Evolutionary conservation across 2,329 filamentous ascomycete species (phyloP), one percentile per base, ranked within the genome.

Genomic region (Microdochium nivale): DNA sequence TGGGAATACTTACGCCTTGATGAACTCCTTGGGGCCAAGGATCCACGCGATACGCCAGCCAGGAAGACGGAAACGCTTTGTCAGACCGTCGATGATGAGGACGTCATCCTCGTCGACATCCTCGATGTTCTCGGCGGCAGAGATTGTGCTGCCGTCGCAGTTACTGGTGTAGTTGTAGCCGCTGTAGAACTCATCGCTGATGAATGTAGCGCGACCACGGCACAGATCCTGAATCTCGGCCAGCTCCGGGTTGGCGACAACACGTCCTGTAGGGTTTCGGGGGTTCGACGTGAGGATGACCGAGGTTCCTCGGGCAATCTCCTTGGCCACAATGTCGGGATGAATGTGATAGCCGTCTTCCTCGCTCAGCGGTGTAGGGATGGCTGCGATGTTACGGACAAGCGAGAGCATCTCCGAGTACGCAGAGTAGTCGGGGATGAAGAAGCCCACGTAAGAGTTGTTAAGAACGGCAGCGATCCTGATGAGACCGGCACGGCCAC

Each of bases 21-120:
- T 90, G 70, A 96, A 97, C 62, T 96, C 91, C 76, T 96, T 96
- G 58, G 92, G 92, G 1, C 92, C 92, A 51, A 97, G 69, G 59
- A 97, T 90, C 92, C 92, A 97, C 7, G 92, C 91, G 44, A 97
- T 91, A 66, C 92, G 87, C 90, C 92, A 97, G 55, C 92, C 92
- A 1, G 92, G 92, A 30, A 97, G 83, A 59, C 92, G 86, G 80
- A 97, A 97, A 55, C 92, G 87, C 80, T 97, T 97, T 60, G 92
- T 97, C 25, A 97, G 79, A 49, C 92, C 92, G 65, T 97, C 92
- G 58, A 97, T 92, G 68, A 97, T 88, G 57, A 97, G 80, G 2
- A 97, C 91, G 63, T 95, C 89, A 54, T 95, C 89, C 63, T 88
- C 80, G 65, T 96, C 83, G 16, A 96, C 90, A 60, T 96, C 90